Evolutionary conservation across 2,329 filamentous ascomycete species (phyloP).

Genomic region (Cryoendolithus antarcticus): DNA sequence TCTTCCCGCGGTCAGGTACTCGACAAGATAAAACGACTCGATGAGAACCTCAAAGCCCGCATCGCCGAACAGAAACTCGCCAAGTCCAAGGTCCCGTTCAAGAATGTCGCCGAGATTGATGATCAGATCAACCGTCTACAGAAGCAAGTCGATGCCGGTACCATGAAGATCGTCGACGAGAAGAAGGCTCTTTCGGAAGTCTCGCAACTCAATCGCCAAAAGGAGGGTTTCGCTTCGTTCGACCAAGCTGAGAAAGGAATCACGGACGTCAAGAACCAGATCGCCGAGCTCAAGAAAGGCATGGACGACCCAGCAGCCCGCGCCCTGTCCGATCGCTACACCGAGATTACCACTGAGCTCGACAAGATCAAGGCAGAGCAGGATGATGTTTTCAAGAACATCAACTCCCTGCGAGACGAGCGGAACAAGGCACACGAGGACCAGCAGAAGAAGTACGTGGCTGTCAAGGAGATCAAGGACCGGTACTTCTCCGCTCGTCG

Average conservation of each 20-base stretch:
- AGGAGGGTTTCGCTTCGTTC: slow-evolving; percentile 81
- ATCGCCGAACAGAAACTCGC: slow-evolving; percentile 79
- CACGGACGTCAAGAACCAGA: slow-evolving; percentile 73
- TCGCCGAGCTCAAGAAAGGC: slow-evolving; percentile 76
- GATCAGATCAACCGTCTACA: slow-evolving; percentile 68
- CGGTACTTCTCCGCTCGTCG: slow-evolving; percentile 71
- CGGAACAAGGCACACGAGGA: slow-evolving; percentile 70
- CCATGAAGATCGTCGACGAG: slow-evolving; percentile 94
- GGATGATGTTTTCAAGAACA: slow-evolving; percentile 78
- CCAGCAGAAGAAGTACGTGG: slow-evolving; percentile 74
- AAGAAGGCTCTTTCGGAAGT: slow-evolving; percentile 84
- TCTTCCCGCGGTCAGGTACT: slow-evolving; percentile 62
- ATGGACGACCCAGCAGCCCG: slow-evolving; percentile 87
- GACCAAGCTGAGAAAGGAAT: slow-evolving; percentile 81
- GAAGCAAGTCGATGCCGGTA: slow-evolving; percentile 73
- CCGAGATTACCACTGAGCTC: slow-evolving; percentile 72
- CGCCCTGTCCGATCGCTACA: slow-evolving; percentile 77
- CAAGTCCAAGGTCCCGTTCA: slow-evolving; percentile 69
- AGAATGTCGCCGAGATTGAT: slow-evolving; percentile 79
- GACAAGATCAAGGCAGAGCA: slow-evolving; percentile 86
- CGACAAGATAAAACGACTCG: slow-evolving; percentile 85
- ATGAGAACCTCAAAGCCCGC: slow-evolving; percentile 75
- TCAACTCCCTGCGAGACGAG: slow-evolving; percentile 75
- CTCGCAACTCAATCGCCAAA: slow-evolving; percentile 69
- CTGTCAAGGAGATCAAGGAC: slow-evolving; percentile 80